Conservation (phyloP, 2,329 filamentous ascomycete genomes). For the Venturia oleaginea region DNA sequence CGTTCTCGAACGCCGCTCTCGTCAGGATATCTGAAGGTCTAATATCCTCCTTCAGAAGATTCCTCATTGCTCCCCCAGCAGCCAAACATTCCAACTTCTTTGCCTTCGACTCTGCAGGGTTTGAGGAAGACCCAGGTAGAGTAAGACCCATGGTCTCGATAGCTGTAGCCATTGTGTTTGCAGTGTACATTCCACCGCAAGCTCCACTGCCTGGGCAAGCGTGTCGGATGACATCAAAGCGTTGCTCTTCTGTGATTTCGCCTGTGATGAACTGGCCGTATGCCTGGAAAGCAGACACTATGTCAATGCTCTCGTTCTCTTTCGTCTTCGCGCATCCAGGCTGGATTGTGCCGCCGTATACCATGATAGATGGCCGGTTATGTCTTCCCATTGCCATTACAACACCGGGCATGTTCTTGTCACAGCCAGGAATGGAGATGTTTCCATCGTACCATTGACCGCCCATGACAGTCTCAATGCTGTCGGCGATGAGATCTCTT, state of each 20-base stretch:
- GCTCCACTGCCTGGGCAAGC: conserved; percentile 79
- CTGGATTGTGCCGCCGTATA: conserved; percentile 91
- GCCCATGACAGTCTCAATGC: conserved; percentile 97
- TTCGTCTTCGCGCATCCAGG: conserved; percentile 76
- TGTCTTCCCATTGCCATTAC: conserved; percentile 80
- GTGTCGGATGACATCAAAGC: conserved; percentile 89
- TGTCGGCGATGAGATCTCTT: conserved; percentile 93
- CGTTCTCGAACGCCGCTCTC: conserved; percentile 40
- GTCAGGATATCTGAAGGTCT: conserved; percentile 41
- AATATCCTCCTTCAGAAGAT: conserved; percentile 42
- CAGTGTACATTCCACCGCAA: conserved; percentile 68
- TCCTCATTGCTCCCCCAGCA: conserved; percentile 41
- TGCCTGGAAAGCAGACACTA: conserved; percentile 95
- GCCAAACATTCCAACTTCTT: conserved; percentile 43
- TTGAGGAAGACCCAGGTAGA: conserved; percentile 42
- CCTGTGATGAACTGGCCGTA: conserved; percentile 93
- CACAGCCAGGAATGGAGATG: conserved; percentile 91
- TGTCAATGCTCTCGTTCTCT: conserved; percentile 70
- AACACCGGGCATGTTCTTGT: conserved; percentile 88
- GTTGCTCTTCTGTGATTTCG: conserved; percentile 80
- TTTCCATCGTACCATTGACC: conserved; percentile 99
- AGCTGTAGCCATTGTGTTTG: conserved; percentile 44
- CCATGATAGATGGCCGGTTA: conserved; percentile 92
- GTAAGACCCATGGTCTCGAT: conserved; percentile 45
- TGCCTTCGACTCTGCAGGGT: conserved; percentile 41